A percentile compares a stretch with the other conserved stretches of the same genome.
Conservation (phyloP, 1,284 basidiomycete genomes). For the Microbotryum silenes-acaulis region DNA sequence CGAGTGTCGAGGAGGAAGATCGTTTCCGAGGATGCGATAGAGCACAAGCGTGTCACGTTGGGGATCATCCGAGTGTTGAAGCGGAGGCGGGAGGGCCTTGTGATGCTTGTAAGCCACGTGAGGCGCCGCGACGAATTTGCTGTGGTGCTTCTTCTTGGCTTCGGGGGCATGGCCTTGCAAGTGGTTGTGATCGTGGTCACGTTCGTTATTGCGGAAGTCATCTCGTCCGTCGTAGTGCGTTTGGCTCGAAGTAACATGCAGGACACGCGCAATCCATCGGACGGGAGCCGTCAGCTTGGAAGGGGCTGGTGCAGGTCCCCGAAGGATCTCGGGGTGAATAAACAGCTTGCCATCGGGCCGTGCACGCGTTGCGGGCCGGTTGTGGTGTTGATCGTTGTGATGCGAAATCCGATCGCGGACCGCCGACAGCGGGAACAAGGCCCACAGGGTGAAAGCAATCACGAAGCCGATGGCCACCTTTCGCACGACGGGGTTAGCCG, state of each 20-base stretch:
- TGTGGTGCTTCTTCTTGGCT: slow-evolving; percentile 1
- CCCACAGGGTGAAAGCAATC: background rate
- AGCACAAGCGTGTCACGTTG: slow-evolving; percentile 37
- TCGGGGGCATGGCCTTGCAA: no score
- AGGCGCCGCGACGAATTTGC: slow-evolving; percentile 13
- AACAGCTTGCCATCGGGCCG: slow-evolving; percentile 6
- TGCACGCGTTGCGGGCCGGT: background rate
- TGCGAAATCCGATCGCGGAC: background rate
- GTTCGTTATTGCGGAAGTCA: background rate
- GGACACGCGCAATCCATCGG: slow-evolving; percentile 3
- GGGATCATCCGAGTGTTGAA: slow-evolving; percentile 26
- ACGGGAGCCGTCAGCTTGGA: slow-evolving; percentile 5
- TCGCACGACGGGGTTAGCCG: background rate
- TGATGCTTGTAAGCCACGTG: slow-evolving; percentile 25
- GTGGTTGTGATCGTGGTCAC: background rate
- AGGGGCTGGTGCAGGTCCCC: background rate
- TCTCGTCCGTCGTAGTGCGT: background rate
- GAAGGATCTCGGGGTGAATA: slow-evolving; percentile 28
- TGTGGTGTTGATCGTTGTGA: background rate
- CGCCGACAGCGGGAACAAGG: background rate
- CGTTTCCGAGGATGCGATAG: slow-evolving; percentile 39
- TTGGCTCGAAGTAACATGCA: background rate
- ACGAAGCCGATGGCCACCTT: background rate
- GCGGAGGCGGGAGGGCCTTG: slow-evolving; percentile 24
- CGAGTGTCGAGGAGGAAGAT: slow-evolving; percentile 38